These are phyloP conservation scores for Xerocomus spinulosus DNA, from an alignment of 768 basidiomycete genomes.

Conservation along the genomic window DNA sequence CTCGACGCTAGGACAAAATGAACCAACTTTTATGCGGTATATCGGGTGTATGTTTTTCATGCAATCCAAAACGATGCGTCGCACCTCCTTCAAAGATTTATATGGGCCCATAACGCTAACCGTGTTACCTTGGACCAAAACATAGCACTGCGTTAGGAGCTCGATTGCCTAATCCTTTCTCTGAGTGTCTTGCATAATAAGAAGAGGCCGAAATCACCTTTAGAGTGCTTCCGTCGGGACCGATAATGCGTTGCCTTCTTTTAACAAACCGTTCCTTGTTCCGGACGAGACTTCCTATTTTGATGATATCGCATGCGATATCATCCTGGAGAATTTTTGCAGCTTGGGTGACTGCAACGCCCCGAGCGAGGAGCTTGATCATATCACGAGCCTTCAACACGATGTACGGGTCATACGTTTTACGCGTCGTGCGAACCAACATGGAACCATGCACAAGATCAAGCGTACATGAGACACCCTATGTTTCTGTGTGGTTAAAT, in stretches of 20 bases:
- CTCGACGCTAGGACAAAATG: neutral
- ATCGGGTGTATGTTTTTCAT: constrained; percentile 99
- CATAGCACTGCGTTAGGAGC: constrained; percentile 92
- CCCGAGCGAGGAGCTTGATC: constrained; percentile 91
- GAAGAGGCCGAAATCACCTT: constrained; percentile 54
- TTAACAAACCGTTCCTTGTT: constrained; percentile 98
- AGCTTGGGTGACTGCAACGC: constrained; percentile 80
- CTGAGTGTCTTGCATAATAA: neutral
- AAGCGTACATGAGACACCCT: constrained; percentile 89
- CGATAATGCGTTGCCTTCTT: constrained; percentile 91
- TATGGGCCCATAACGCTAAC: constrained; percentile 97
- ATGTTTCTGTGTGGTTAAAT: constrained; percentile 3
- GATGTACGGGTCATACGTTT: constrained; percentile 95
- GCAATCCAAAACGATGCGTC: constrained; percentile 94
- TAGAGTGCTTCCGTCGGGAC: constrained; percentile 93
- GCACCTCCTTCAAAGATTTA: constrained; percentile 93
- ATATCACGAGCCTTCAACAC: constrained; percentile 94
- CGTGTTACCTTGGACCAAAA: constrained; percentile 96
- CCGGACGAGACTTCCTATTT: constrained; percentile 89
- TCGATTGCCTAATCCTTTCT: constrained; percentile 76
- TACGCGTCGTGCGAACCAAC: constrained; percentile 95
- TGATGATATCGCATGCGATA: constrained; percentile 94
- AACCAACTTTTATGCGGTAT: constrained; percentile 87
- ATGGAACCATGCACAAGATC: constrained; percentile 96
- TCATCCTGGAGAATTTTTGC: constrained; percentile 87